Evolutionary conservation across 1,284 basidiomycete genomes (phyloP), one percentile per base, ranked within the genome.

Genomic region (Albatrellus sp.): DNA sequence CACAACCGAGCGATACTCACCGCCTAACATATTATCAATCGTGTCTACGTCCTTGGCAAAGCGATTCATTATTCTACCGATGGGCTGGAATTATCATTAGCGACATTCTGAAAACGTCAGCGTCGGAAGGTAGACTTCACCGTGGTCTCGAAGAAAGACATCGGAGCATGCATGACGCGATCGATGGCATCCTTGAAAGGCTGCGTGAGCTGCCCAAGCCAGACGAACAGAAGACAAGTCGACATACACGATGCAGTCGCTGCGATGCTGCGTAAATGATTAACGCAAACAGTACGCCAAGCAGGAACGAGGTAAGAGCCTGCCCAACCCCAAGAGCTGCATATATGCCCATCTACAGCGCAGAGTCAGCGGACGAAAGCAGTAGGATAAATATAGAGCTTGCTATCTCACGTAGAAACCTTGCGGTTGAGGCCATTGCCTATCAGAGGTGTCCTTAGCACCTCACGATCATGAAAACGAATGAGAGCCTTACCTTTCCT

Each of bases 141-240:
- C 0, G 88, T 91, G 0, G 88, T 90, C 57, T 93, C 90, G 56
- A 90, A 92, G 68, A 90, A 91, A 4, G 76, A 76, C 79, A 90
- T 90, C 0, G 89, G 89, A 0, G 85, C 81, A 52, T 77, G 70
- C 64, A 79, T 72, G 35, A 89, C 70, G 28, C 78, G 70, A 5
- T 65, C 60, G 46, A 86, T 77, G 1, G 83, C 77, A 37, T 59
- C 61, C 67, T 73, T 56, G n/a, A 7, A 14, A 34, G 42, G 13
- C 10, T 10, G 16, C 48, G n/a, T 28, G 45, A 36, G 12, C 32
- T 32, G 59, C 63, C n/a, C 19, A 2, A n/a, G 5, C 2, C 5
- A 10, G 29, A 33, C 11, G n/a, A n/a, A n/a, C n/a, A n/a, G 19
- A 34, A 3, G 16, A 19, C 6, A 38, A 32, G 12, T 4, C 12